phyloP scores from a whole-genome alignment of 2,329 filamentous ascomycete species.

The Colletotrichum melonis region DNA sequence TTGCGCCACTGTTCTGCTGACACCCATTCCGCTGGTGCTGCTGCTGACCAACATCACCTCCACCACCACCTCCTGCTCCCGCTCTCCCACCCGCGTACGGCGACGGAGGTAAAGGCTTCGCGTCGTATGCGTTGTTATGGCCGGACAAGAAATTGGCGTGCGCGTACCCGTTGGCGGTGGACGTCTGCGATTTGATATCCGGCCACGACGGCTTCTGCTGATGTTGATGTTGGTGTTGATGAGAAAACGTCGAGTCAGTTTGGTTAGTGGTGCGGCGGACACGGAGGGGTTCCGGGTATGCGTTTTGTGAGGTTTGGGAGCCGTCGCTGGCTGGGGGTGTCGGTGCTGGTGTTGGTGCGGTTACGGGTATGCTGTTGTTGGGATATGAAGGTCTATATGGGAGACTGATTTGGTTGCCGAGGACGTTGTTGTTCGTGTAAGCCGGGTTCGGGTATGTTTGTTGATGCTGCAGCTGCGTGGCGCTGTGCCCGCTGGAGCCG shows the following conservation, averaged over 20 bases:
- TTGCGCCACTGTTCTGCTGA: conserved; percentile 10
- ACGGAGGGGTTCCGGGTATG: conserved; percentile 24
- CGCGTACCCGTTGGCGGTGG: neutral
- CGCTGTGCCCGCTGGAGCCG: neutral
- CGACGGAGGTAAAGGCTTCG: neutral
- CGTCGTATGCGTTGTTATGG: neutral
- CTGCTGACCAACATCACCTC: neutral
- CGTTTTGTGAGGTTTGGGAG: neutral
- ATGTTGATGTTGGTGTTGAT: neutral
- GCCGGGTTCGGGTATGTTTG: neutral
- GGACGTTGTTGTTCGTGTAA: neutral
- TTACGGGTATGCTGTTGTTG: neutral
- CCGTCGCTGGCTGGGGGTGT: neutral
- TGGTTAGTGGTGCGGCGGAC: conserved; percentile 13
- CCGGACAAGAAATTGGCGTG: neutral
- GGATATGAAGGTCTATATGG: conserved; percentile 23
- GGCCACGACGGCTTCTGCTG: conserved; percentile 11
- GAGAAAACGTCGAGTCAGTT: neutral
- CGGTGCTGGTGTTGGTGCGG: neutral
- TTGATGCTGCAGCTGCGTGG: neutral
- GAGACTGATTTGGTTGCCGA: conserved; percentile 7
- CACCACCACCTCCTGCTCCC: neutral
- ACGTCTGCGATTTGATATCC: conserved; percentile 6
- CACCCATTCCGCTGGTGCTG: neutral
- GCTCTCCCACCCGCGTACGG: neutral